Conservation (phyloP, 805 yeast genomes). For the Ogataea populi-albae region DNA sequence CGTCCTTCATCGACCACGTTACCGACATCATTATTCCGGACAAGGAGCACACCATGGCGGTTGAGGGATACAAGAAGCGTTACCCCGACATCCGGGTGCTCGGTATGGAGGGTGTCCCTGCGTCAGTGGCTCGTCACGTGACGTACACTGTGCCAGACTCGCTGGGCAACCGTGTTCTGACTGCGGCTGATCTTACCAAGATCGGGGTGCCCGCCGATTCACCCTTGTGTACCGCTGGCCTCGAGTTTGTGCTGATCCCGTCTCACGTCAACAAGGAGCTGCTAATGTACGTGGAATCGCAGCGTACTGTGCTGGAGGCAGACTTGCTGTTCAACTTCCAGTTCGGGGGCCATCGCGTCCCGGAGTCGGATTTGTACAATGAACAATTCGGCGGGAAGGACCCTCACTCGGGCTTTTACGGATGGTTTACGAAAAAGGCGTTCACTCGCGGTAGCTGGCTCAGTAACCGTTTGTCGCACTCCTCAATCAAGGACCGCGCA, state of each 20-base stretch:
- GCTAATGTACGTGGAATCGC: constrained; percentile 44
- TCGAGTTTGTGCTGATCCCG: constrained; percentile 58
- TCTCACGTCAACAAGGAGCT: constrained; percentile 58
- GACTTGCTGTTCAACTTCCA: constrained; percentile 62
- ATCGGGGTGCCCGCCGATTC: constrained; percentile 33
- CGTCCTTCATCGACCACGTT: constrained; percentile 36
- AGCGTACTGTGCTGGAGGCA: constrained; percentile 53
- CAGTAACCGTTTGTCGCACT: constrained; percentile 3
- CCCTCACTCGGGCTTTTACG: constrained; percentile 42
- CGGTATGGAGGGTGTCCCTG: constrained; percentile 45
- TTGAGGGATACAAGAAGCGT: constrained; percentile 46
- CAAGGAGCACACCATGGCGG: constrained; percentile 62
- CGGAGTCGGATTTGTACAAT: constrained; percentile 29
- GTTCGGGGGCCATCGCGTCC: constrained; percentile 40
- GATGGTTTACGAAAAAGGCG: constrained; percentile 20
- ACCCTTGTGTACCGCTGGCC: constrained; percentile 36
- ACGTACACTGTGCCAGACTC: constrained; percentile 39
- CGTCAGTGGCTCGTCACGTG: constrained; percentile 35
- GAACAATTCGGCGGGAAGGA: constrained; percentile 43
- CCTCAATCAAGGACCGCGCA: constrained; percentile 11
- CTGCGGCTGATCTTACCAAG: constrained; percentile 31
- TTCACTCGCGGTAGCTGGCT: constrained; percentile 17
- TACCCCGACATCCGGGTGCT: constrained; percentile 52
- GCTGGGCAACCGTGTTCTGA: constrained; percentile 36
- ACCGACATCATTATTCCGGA: constrained; percentile 60